phyloP scores from a whole-genome alignment of 2,329 filamentous ascomycete species.

The Trichoderma cornu-damae region DNA sequence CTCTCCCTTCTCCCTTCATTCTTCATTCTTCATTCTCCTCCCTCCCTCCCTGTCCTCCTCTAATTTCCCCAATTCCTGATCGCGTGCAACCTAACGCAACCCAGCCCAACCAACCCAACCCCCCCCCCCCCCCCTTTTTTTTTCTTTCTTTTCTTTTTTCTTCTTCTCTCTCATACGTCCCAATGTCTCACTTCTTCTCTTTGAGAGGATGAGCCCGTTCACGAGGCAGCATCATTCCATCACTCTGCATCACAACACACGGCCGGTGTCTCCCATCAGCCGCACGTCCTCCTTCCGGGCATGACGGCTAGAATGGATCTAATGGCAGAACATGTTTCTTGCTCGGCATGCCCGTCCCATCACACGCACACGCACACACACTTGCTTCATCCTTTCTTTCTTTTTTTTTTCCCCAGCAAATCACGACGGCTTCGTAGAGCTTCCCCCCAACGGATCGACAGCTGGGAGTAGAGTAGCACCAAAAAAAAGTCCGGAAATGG shows the following conservation, averaged over 20 bases:
- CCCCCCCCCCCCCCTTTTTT: no score
- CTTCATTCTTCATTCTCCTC: no score
- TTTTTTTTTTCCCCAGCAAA: no score
- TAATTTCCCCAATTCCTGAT: background rate
- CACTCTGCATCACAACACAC: background rate
- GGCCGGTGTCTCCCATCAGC: no score
- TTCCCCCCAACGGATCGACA: no score
- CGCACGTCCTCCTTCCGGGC: background rate
- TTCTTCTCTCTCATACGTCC: background rate
- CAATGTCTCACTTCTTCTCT: slow-evolving; percentile 3
- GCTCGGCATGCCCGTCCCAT: background rate
- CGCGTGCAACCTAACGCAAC: background rate
- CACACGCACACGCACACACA: background rate
- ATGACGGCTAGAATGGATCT: background rate
- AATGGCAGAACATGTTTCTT: background rate
- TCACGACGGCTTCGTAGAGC: no score
- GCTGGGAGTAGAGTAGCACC: no score
- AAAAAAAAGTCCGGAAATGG: no score
- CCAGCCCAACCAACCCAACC: no score
- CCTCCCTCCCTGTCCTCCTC: no score
- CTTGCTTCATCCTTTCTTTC: background rate
- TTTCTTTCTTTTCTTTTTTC: no score
- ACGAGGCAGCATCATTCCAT: slow-evolving; percentile 2
- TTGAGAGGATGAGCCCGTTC: background rate
- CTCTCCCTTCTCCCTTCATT: no score